A percentile compares a stretch with the other conserved stretches of the same genome.
These are phyloP conservation scores for Neonectria ditissima DNA, from an alignment of 2,329 filamentous ascomycete species.

Conservation along the genomic window DNA sequence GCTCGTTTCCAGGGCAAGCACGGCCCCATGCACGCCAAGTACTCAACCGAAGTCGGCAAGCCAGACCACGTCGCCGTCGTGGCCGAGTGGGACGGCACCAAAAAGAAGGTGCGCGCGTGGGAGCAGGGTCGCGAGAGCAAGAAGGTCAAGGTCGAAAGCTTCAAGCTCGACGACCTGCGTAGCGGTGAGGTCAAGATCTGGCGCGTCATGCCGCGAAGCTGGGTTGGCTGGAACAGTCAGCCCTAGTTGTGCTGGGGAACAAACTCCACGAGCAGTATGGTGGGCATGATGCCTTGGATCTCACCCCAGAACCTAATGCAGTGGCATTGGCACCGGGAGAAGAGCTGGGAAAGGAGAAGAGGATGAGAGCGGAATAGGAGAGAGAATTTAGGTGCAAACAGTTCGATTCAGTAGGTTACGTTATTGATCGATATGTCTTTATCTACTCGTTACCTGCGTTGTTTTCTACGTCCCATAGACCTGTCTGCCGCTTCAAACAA, in stretches of 20 bases:
- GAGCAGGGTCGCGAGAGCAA: conserved; percentile 94
- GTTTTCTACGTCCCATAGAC: conserved; percentile 10
- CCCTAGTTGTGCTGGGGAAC: conserved; percentile 59
- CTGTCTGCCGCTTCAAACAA: neutral
- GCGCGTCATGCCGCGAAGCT: conserved; percentile 91
- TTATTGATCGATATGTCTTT: conserved; percentile 44
- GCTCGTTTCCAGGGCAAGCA: conserved; percentile 95
- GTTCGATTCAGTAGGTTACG: conserved; percentile 47
- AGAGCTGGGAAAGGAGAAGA: conserved; percentile 18
- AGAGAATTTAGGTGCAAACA: conserved; percentile 44
- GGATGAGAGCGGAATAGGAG: conserved; percentile 19
- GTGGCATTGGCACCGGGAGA: conserved; percentile 25
- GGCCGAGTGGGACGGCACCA: conserved; percentile 96
- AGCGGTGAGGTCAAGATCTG: conserved; percentile 97
- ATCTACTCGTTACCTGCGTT: conserved; percentile 17
- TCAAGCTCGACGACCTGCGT: conserved; percentile 89
- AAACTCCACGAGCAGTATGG: conserved; percentile 33
- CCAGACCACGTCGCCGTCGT: conserved; percentile 91
- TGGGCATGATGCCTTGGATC: conserved; percentile 26
- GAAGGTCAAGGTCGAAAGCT: conserved; percentile 95
- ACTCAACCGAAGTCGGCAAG: conserved; percentile 87
- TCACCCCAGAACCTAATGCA: conserved; percentile 30
- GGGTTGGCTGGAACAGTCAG: conserved; percentile 87
- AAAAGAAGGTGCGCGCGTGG: conserved; percentile 96
- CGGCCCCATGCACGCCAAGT: conserved; percentile 95